Conservation (phyloP, 163 green algal species). For the Trebouxia gelatinosa region DNA sequence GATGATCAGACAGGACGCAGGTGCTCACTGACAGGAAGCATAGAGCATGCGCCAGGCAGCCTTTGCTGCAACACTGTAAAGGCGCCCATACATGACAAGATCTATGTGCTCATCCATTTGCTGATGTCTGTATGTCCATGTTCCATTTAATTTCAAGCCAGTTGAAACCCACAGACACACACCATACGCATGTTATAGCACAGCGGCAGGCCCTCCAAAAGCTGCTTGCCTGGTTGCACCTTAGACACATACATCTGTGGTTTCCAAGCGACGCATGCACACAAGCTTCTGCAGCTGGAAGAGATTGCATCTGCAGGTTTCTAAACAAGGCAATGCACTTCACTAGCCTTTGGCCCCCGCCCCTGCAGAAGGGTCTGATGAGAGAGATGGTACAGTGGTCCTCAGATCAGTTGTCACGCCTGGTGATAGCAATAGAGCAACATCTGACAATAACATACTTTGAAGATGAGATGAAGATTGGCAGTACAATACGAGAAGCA, state of each 20-base stretch:
- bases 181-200: too few relatives aligned
- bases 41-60: too few relatives aligned
- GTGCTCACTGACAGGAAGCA: not conserved
- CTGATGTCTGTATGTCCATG: too few relatives aligned
- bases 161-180: too few relatives aligned
- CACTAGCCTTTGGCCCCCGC: not conserved
- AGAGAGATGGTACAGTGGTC: not conserved
- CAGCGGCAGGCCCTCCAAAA: too few relatives aligned
- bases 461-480: slow-evolving; percentile 4
- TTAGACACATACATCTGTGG: too few relatives aligned
- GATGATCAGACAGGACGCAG: slow-evolving; percentile 15
- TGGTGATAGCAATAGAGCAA: slow-evolving; percentile 15
- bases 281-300: too few relatives aligned
- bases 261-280: too few relatives aligned
- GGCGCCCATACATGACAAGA: too few relatives aligned
- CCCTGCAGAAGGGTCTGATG: not conserved
- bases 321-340: not conserved
- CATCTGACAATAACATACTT: slow-evolving; percentile 4
- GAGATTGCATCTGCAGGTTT: not conserved
- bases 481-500: not conserved
- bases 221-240: too few relatives aligned
- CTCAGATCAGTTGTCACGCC: not conserved
- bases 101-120: too few relatives aligned
- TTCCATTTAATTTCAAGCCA: too few relatives aligned
- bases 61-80: not conserved